Evolutionary conservation across 2,329 filamentous ascomycete genomes (phyloP).

Genomic region (Blastomyces parvus): DNA sequence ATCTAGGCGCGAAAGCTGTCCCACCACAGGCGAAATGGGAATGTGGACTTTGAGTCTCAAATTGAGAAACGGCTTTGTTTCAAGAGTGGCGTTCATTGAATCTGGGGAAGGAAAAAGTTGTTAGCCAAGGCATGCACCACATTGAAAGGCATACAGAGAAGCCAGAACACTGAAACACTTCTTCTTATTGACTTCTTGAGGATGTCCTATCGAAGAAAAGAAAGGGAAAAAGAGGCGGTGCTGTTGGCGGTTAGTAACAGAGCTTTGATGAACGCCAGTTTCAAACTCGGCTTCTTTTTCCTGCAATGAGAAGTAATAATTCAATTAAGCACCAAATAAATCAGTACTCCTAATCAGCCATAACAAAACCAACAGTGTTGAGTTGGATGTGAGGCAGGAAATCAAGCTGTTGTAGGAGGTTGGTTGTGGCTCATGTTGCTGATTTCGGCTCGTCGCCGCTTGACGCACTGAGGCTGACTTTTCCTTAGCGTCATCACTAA

Average conservation of each 20-base stretch:
- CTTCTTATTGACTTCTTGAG: background rate
- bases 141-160: background rate
- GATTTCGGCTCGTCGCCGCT: constrained; percentile 11
- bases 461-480: constrained; percentile 15
- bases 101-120: background rate
- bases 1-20: background rate
- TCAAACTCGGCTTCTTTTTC: background rate
- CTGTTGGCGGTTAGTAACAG: background rate
- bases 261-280: background rate
- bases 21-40: background rate
- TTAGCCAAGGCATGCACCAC: background rate
- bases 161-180: background rate
- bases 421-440: background rate
- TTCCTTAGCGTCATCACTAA: constrained; percentile 18
- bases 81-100: background rate
- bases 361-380: background rate
- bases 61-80: background rate
- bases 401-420: background rate
- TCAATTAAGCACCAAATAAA: background rate
- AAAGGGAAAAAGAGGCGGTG: no score
- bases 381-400: background rate
- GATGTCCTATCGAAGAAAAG: background rate
- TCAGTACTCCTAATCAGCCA: background rate
- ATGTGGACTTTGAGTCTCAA: background rate
- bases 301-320: background rate